Evolutionary conservation across 331 rosid genomes (phyloP).

Genomic region (Dryas integrifolia): DNA sequence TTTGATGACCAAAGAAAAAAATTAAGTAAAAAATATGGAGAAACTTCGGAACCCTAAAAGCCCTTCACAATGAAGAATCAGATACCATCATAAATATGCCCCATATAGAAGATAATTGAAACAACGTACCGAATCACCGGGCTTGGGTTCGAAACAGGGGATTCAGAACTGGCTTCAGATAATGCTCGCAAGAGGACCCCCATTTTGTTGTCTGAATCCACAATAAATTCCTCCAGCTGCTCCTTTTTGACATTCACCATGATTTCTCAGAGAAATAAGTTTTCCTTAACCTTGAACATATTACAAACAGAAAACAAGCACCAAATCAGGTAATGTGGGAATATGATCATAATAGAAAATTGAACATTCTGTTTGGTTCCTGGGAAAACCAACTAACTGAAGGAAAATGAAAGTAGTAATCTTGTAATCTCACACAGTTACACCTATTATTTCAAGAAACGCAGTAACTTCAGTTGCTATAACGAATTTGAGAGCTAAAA

Average conservation of each 20-base stretch:
- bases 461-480: neutral
- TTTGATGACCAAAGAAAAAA: neutral
- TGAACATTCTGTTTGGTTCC: neutral
- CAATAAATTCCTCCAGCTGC: neutral
- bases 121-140: neutral
- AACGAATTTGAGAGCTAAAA: neutral
- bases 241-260: neutral
- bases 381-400: neutral
- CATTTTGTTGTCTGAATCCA: neutral
- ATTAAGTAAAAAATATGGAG: neutral
- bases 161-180: neutral
- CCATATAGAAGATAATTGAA: neutral
- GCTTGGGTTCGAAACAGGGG: neutral
- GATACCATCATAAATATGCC: neutral
- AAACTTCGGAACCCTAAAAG: neutral
- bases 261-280: neutral
- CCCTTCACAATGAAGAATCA: neutral
- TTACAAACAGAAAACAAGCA: neutral
- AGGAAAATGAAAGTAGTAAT: neutral
- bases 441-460: neutral
- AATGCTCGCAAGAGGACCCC: neutral
- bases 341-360: neutral
- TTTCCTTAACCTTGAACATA: neutral
- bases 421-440: neutral
- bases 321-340: neutral